phyloP scores from a whole-genome alignment of 1,284 basidiomycete species.

The Pyrrhoderma noxium region DNA sequence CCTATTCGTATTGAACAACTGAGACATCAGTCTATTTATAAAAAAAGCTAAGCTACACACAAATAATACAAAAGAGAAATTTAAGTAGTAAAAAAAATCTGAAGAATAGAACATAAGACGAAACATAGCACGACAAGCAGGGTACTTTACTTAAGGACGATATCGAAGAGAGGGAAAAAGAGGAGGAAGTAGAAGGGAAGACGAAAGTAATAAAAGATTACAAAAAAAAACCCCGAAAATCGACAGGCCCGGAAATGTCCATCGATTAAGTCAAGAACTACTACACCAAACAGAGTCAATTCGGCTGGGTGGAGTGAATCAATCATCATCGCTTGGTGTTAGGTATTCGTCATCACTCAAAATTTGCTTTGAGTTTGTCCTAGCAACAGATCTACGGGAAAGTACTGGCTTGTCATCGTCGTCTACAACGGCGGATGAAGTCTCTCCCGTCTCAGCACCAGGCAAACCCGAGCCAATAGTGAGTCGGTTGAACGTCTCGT shows the following conservation, averaged over 20 bases:
- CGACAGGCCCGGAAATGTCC: neutral
- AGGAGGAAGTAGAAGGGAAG: neutral
- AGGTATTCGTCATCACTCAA: constrained; percentile 63
- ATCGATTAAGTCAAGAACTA: neutral
- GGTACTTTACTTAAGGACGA: no score
- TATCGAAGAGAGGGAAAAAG: constrained; percentile 6
- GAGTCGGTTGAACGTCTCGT: constrained; percentile 50
- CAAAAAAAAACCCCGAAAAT: neutral
- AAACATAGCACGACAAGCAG: no score
- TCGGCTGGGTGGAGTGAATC: no score
- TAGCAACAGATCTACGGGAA: constrained; percentile 37
- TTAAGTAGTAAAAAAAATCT: constrained; percentile 1
- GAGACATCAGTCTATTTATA: neutral
- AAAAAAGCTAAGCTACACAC: constrained; percentile 8
- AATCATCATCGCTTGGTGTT: constrained; percentile 56
- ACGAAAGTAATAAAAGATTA: neutral
- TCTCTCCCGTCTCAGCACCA: constrained; percentile 46
- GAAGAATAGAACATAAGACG: no score
- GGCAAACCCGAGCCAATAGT: constrained; percentile 65
- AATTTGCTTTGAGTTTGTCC: constrained; percentile 51
- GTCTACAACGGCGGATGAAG: constrained; percentile 51
- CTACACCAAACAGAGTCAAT: neutral
- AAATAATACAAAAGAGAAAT: neutral
- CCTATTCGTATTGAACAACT: no score
- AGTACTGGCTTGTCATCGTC: constrained; percentile 61